Conservation (phyloP, 1,284 basidiomycete species). For the Trametes hirsuta region DNA sequence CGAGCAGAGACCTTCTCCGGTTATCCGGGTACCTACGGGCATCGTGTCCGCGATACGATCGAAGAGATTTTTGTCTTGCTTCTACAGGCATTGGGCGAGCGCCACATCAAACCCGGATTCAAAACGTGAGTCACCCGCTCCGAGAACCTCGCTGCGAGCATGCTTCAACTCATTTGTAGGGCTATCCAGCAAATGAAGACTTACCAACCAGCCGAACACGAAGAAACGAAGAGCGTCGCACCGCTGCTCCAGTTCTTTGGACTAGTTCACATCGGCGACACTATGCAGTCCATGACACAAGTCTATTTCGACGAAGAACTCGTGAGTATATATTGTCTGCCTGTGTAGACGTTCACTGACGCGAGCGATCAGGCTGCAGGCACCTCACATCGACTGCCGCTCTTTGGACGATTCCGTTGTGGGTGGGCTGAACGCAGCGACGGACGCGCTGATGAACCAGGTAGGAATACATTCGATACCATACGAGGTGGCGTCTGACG, state of each 20-base stretch:
- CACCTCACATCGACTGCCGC: constrained; percentile 85
- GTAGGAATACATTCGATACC: constrained; percentile 40
- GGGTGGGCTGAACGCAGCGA: constrained; percentile 90
- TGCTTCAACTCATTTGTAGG: constrained; percentile 40
- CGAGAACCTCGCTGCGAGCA: background rate
- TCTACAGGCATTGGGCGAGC: constrained; percentile 76
- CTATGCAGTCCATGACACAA: constrained; percentile 96
- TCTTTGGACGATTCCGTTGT: constrained; percentile 93
- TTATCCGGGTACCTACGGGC: constrained; percentile 85
- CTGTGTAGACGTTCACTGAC: background rate
- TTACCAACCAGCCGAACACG: constrained; percentile 88
- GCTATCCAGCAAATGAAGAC: constrained; percentile 84
- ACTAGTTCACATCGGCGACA: constrained; percentile 95
- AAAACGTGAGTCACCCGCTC: constrained; percentile 67
- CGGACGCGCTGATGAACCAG: constrained; percentile 96
- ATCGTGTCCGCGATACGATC: constrained; percentile 84
- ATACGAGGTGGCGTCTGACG: background rate
- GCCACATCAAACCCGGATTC: constrained; percentile 89
- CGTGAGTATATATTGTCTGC: constrained; percentile 43
- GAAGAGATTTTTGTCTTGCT: constrained; percentile 92
- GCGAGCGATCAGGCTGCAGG: constrained; percentile 43
- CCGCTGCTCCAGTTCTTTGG: constrained; percentile 97
- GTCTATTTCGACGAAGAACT: constrained; percentile 98
- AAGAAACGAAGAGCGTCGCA: constrained; percentile 79
- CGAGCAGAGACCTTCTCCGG: constrained; percentile 87